phyloP scores from a whole-genome alignment of 2,329 filamentous ascomycete genomes.

The Fusarium nygamai region DNA sequence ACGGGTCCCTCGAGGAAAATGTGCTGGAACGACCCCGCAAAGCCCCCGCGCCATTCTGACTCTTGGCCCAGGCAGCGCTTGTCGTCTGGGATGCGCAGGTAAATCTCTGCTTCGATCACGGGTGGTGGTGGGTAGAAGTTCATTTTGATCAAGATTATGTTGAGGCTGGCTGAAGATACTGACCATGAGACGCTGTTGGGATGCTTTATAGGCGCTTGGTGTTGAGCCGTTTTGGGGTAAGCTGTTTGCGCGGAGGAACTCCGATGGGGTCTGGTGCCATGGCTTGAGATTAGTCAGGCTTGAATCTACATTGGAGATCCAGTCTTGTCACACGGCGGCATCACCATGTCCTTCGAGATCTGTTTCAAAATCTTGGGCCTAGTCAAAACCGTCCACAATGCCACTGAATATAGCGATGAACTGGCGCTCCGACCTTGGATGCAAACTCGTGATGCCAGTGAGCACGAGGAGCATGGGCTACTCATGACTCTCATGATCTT shows the following conservation, averaged over 20 bases:
- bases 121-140: conserved; percentile 50
- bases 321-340: rapidly evolving
- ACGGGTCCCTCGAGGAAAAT: conserved; percentile 55
- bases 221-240: not conserved
- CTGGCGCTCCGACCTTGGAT: not conserved
- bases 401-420: too few species aligned
- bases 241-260: not conserved
- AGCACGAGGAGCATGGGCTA: too few species aligned
- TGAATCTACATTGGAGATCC: not conserved
- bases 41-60: conserved; percentile 53
- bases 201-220: not conserved
- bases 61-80: conserved; percentile 46
- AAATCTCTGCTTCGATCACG: conserved; percentile 48
- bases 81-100: conserved; percentile 49
- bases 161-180: too few species aligned
- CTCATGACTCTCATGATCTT: not conserved
- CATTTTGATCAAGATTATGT: conserved; percentile 23
- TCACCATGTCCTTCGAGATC: too few species aligned
- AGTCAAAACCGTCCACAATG: too few species aligned
- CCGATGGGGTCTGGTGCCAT: not conserved
- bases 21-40: conserved; percentile 47
- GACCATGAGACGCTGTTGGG: too few species aligned
- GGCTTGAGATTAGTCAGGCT: not conserved
- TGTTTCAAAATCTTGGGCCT: rapidly evolving
- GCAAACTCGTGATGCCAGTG: too few species aligned